These are phyloP conservation scores for Leptodontidium sp. DNA, from an alignment of 2,329 filamentous ascomycete species.

Conservation along the genomic window DNA sequence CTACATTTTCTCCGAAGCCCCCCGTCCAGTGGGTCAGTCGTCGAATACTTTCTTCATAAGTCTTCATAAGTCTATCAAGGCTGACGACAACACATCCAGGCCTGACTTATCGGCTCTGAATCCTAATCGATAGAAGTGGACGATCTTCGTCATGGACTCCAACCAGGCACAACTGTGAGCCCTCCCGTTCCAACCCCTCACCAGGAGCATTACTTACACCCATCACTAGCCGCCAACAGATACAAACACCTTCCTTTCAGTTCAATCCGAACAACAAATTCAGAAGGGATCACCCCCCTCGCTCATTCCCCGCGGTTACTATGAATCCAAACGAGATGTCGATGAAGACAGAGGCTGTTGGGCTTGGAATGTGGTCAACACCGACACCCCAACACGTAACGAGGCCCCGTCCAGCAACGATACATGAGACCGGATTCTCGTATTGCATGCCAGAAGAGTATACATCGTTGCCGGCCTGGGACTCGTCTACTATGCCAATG, in stretches of 20 bases:
- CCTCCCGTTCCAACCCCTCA: constrained; percentile 40
- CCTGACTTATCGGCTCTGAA: constrained; percentile 32
- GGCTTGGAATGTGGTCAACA: constrained; percentile 62
- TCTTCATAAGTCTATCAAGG: constrained; percentile 38
- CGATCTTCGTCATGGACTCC: constrained; percentile 57
- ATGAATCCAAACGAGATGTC: constrained; percentile 62
- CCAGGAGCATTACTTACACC: constrained; percentile 50
- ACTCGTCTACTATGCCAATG: constrained; percentile 61
- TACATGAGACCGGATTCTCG: constrained; percentile 66
- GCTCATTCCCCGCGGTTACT: constrained; percentile 54
- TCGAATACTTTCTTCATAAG: constrained; percentile 38
- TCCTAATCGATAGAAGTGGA: constrained; percentile 38
- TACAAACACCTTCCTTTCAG: constrained; percentile 58
- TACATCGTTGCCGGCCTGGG: constrained; percentile 63
- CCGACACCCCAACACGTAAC: constrained; percentile 56
- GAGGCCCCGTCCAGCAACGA: constrained; percentile 64
- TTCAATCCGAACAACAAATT: constrained; percentile 59
- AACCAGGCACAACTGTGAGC: constrained; percentile 62
- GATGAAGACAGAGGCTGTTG: constrained; percentile 57
- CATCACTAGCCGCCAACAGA: constrained; percentile 55
- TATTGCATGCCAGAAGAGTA: constrained; percentile 65
- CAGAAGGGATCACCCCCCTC: constrained; percentile 54
- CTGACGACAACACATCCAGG: constrained; percentile 46
- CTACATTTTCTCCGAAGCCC: constrained; percentile 34
- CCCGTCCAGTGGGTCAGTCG: constrained; percentile 36